Evolutionary conservation across 2,329 filamentous ascomycete species (phyloP).

Genomic region (Metarhizium guizhouense): DNA sequence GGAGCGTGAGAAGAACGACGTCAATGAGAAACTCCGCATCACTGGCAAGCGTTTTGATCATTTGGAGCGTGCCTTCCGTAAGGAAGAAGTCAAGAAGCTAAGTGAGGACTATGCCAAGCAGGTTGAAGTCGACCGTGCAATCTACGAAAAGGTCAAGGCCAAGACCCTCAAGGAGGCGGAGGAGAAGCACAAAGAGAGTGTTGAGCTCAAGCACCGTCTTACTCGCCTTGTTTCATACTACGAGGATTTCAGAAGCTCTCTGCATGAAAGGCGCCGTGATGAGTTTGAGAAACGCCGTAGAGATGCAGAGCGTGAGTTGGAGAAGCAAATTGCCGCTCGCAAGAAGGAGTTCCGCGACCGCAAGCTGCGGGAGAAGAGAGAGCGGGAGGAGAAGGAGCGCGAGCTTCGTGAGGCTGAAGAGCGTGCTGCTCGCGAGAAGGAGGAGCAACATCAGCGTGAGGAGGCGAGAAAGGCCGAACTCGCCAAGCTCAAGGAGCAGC

Average conservation of each 20-base stretch:
- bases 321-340: slow-evolving; percentile 81
- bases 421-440: slow-evolving; percentile 68
- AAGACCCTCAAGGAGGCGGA: slow-evolving; percentile 74
- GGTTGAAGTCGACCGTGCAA: slow-evolving; percentile 64
- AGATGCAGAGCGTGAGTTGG: slow-evolving; percentile 84
- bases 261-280: slow-evolving; percentile 81
- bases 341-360: slow-evolving; percentile 83
- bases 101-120: slow-evolving; percentile 78
- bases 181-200: slow-evolving; percentile 82
- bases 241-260: slow-evolving; percentile 70
- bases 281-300: slow-evolving; percentile 94
- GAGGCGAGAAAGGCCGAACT: slow-evolving; percentile 70
- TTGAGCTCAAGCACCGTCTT: slow-evolving; percentile 89
- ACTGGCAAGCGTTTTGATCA: slow-evolving; percentile 96
- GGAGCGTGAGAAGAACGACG: slow-evolving; percentile 95
- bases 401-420: slow-evolving; percentile 78
- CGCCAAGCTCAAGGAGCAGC: slow-evolving; percentile 56
- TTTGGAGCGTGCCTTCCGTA: slow-evolving; percentile 90
- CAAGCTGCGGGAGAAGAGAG: slow-evolving; percentile 71
- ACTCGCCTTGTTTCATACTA: slow-evolving; percentile 76
- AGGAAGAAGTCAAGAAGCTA: slow-evolving; percentile 91
- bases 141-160: slow-evolving; percentile 70
- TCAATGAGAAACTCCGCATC: slow-evolving; percentile 82
- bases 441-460: slow-evolving; percentile 71
- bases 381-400: slow-evolving; percentile 77